Conservation (phyloP, 208 protist species). For the Novymonas esmeraldas region DNA sequence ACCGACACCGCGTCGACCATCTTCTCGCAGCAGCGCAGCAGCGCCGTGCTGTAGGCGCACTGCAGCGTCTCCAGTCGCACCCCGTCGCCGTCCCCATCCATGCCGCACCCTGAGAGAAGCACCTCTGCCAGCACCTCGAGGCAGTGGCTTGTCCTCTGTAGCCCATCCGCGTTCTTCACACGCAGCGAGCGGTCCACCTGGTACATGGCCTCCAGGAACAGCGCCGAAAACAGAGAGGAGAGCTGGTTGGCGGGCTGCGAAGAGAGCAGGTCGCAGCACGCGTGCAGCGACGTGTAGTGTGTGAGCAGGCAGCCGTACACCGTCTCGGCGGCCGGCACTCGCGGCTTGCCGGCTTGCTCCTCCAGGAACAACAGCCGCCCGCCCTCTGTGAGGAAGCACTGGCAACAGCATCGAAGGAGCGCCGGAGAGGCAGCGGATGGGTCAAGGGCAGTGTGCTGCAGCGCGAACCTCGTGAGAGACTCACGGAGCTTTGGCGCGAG, state of each 20-base stretch:
- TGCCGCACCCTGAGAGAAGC: slow-evolving; percentile 32
- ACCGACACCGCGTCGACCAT: slow-evolving; percentile 57
- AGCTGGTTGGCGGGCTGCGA: slow-evolving; percentile 26
- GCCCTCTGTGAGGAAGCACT: slow-evolving; percentile 70
- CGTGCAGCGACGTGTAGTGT: slow-evolving; percentile 64
- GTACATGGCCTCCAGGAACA: slow-evolving; percentile 74
- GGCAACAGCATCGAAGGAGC: slow-evolving; percentile 62
- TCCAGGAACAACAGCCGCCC: slow-evolving; percentile 60
- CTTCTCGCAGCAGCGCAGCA: slow-evolving; percentile 71
- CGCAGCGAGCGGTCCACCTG: slow-evolving; percentile 63
- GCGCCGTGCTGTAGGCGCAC: slow-evolving; percentile 64
- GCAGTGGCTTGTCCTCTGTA: slow-evolving; percentile 62
- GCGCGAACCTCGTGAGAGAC: slow-evolving; percentile 12
- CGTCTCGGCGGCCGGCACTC: slow-evolving; percentile 46
- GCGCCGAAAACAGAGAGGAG: slow-evolving; percentile 65
- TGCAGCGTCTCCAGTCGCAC: slow-evolving; percentile 30
- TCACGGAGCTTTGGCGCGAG: slow-evolving; percentile 11
- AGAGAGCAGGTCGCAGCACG: slow-evolving; percentile 43
- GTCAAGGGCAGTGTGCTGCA: slow-evolving; percentile 22
- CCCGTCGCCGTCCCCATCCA: slow-evolving; percentile 9
- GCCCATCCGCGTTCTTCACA: slow-evolving; percentile 29
- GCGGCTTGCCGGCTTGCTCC: slow-evolving; percentile 40
- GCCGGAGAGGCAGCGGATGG: slow-evolving; percentile 12
- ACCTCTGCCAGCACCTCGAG: slow-evolving; percentile 88
- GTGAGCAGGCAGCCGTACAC: slow-evolving; percentile 64